Evolutionary conservation across 805 yeast species (phyloP).

Genomic region (Ogataea pignaliae): DNA sequence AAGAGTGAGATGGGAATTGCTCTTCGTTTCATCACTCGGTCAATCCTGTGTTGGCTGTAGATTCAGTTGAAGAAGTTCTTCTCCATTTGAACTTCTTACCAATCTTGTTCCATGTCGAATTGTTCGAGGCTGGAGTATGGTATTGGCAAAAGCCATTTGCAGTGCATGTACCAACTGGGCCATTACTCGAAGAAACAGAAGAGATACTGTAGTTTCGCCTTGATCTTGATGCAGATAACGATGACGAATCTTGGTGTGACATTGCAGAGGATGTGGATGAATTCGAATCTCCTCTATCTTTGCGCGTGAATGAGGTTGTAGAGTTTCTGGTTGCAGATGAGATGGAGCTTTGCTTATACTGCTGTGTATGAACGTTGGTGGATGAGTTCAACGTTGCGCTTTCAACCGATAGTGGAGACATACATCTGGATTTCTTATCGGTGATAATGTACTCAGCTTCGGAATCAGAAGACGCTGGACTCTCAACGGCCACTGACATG

Average conservation of each 20-base stretch:
- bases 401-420: conserved; percentile 8
- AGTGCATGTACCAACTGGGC: too few species aligned
- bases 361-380: neutral
- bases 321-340: neutral
- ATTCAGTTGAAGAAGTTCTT: conserved; percentile 17
- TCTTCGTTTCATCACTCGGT: too few species aligned
- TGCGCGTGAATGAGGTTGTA: neutral
- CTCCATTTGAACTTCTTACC: conserved; percentile 30
- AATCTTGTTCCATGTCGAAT: conserved; percentile 21
- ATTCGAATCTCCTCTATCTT: neutral
- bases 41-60: too few species aligned
- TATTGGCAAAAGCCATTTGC: neutral
- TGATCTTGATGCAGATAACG: neutral
- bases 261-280: neutral
- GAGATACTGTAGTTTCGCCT: conserved; percentile 7
- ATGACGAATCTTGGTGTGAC: neutral
- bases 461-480: conserved; percentile 6
- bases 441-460: conserved; percentile 8
- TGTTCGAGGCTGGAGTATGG: neutral
- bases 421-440: conserved; percentile 5
- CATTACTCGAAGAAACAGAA: neutral
- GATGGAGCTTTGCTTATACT: neutral
- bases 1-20: too few species aligned
- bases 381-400: neutral
- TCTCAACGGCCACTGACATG: conserved; percentile 5